Base-by-base conservation (phyloP, 179 eudicot species). In the Silene coronaria region DNA sequence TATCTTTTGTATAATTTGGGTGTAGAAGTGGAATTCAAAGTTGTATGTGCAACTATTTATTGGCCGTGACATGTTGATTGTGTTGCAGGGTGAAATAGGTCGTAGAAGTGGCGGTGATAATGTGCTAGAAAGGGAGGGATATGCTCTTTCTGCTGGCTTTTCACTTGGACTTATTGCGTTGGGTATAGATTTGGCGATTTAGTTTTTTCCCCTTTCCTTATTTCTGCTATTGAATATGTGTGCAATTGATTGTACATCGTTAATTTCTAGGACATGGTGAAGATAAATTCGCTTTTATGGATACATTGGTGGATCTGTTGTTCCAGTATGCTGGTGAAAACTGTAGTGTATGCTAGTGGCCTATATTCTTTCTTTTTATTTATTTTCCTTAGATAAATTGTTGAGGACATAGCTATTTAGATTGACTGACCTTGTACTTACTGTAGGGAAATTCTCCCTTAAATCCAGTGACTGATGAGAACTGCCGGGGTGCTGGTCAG, bases 41-140 rank as follows among this genome's bases (percentile, higher is more conserved):
- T 53, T 53, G 58, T 53, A 53, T 53, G 21, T 16, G 21, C 58
- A 53, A 53, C 7, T 55, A 36, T 19, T 67, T 27, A 22, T 27
- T 77, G 19, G 71, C 26, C 10, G 8, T 75, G 13, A 42, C 60
- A 32, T 9, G 23, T 12, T 72, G 23, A 58, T 74, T 57, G 21
- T 73, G 72, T 62, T 82, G 74, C 89, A 93, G 99, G 90, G 86
- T 72, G 97, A 96, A 87, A 91, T 91, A 72, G 97, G 99, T 11
- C 94, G 97, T 59, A 88, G 97, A 86, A 96, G 99, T 87, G 99
- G 99, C 72, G 99, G 97, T 28, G 97, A 96, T 83, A 96, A 93
- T 87, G 99, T 96, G 65, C 96, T 93, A 67, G 99, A 96, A 80
- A 88, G 98, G 80, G 97, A 96, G 78, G 97, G 97, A 62, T 96